Base-by-base conservation (phyloP, 768 basidiomycete genomes). In the Chlorophyllum brunneum region DNA sequence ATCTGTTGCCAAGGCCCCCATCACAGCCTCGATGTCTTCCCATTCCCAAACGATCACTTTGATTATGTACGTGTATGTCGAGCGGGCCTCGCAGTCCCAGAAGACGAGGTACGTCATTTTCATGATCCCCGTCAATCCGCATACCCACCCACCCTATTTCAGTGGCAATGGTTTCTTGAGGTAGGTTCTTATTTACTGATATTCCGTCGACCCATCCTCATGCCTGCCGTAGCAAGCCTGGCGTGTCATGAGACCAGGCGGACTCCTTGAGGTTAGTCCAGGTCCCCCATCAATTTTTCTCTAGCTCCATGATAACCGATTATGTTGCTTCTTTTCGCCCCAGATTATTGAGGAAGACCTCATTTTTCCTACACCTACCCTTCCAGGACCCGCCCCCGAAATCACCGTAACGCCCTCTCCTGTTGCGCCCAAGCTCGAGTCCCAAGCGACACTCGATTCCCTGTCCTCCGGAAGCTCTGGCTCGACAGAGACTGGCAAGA, bases 331-430 rank as follows among this genome's bases (percentile, higher is more conserved):
- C 11, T 23, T 40, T 22, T 30, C n/a, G n/a, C n/a, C n/a, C 20
- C 9, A 88, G 86, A 70, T 88, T 7, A 77, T 88, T 31, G 87
- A 88, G 63, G 87, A 90, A 54, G 86, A 88, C 60, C 72, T 82
- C 5, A 73, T 87, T 41, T 89, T 89, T 61, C 87, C 87, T 6
- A 80, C 73, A 54, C 63, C 66, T n/a, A 65, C 62, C 13, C 44
- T 59, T 9, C 58, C 51, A 30, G 34, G 43, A 22, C 44, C 37
- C 51, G 44, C 56, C 53, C 45, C 62, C 49, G 56, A 58, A 42
- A 48, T 56, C 58, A 48, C 57, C 44, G 16, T 33, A 18, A 41
- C 38, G 23, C 33, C 47, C 13, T 61, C 60, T 2, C 61, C 61
- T 22, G 58, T 56, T 16, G 54, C 55, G 11, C 42, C 55, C 20